A percentile compares a stretch with the other conserved stretches of the same genome.
phyloP scores from a whole-genome alignment of 1,284 basidiomycete species.

The Naganishia albida region DNA sequence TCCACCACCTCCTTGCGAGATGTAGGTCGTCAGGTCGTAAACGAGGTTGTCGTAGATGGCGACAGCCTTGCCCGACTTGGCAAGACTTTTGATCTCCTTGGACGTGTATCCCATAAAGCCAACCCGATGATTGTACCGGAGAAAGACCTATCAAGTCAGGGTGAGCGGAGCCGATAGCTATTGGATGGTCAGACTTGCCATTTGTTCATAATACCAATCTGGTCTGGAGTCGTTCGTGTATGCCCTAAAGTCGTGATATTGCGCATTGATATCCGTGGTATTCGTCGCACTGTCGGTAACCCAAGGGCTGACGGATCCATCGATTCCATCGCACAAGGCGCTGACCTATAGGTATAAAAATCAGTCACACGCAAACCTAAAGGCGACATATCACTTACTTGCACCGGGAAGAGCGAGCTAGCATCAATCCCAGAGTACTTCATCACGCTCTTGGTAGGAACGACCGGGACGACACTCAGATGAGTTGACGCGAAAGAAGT shows the following conservation, averaged over 20 bases:
- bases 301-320: conserved; percentile 79
- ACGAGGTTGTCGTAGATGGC: conserved; percentile 81
- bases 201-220: conserved; percentile 96
- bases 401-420: conserved; percentile 87
- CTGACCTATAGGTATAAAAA: conserved; percentile 66
- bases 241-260: conserved; percentile 96
- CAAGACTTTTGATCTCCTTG: conserved; percentile 72
- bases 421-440: conserved; percentile 80
- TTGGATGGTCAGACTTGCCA: conserved; percentile 54
- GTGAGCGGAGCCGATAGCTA: background rate
- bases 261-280: conserved; percentile 69
- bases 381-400: conserved; percentile 60
- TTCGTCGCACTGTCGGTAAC: conserved; percentile 78
- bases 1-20: conserved; percentile 57
- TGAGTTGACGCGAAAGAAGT: conserved; percentile 59
- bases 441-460: conserved; percentile 71
- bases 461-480: conserved; percentile 68
- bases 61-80: conserved; percentile 65
- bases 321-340: conserved; percentile 86
- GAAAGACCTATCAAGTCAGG: conserved; percentile 56
- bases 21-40: conserved; percentile 85
- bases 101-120: conserved; percentile 88
- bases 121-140: conserved; percentile 83
- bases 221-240: conserved; percentile 84
- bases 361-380: background rate